These are phyloP conservation scores for Lactarius hengduanensis DNA, from an alignment of 768 basidiomycete genomes.

Conservation along the genomic window DNA sequence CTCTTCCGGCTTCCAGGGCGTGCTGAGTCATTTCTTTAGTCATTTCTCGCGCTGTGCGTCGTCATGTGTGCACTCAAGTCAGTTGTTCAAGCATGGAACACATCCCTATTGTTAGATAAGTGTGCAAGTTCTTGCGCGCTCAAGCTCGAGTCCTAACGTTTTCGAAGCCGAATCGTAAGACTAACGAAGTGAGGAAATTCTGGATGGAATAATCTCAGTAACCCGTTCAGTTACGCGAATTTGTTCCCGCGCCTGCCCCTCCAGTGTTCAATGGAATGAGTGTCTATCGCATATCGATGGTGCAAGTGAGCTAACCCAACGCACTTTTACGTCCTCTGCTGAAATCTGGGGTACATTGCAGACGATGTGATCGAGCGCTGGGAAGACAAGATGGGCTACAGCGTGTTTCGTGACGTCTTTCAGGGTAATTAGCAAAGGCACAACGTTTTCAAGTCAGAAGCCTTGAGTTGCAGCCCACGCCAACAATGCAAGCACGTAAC, in stretches of 20 bases:
- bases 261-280: neutral
- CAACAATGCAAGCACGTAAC: neutral
- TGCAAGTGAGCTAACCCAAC: slow-evolving; percentile 1
- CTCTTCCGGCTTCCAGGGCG: neutral
- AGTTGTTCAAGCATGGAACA: neutral
- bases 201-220: neutral
- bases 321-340: slow-evolving; percentile 3
- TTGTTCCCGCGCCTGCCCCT: neutral
- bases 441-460: neutral
- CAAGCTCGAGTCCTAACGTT: neutral
- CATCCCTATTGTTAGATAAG: neutral
- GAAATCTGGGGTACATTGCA: neutral
- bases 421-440: neutral
- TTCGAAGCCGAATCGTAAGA: neutral
- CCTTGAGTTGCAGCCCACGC: neutral
- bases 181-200: neutral
- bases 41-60: neutral
- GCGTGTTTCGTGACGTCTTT: neutral
- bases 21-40: slow-evolving; percentile 1
- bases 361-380: slow-evolving; percentile 11
- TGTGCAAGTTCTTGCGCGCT: neutral
- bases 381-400: neutral
- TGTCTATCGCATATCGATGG: slow-evolving; percentile 3
- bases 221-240: slow-evolving; percentile 2
- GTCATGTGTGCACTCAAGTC: neutral